Evolutionary conservation across 805 yeast genomes (phyloP), one percentile per base, ranked within the genome.

Genomic region (Candida stauntonica): DNA sequence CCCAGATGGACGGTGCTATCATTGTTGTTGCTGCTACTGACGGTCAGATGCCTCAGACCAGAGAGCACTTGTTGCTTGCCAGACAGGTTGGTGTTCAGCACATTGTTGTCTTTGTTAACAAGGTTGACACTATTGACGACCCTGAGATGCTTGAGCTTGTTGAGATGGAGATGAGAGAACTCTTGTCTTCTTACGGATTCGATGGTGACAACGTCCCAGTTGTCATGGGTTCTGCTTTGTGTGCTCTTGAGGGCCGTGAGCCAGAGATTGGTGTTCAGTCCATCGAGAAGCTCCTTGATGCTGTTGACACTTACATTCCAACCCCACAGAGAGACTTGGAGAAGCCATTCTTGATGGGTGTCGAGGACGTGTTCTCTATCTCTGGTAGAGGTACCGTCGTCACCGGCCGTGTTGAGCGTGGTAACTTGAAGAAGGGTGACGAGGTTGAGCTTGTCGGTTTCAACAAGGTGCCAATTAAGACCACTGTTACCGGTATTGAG

Each of bases 371-470:
- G 47, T 93, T 91, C 78, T 87, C 98, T 44, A 93, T 93, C 55
- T 86, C 98, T 32, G 99, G 99, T 70, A 91, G 99, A 80, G 99
- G 99, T 73, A 93, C 99, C 45, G 99, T 93, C 54, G 96, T 86
- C 58, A 86, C 98, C 41, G 99, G 99, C 66, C 86, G 98, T 72
- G 99, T 88, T 55, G 98, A 91, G 77, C 88, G 99, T 74, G 99
- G 99, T 72, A 70, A 80, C 52, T 78, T 93, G 68, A 86, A 86
- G 82, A 89, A 89, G 77, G 98, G 98, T 71, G 98, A 91, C 70
- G 98, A 93, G 75, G 73, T 93, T 57, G 98, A 93, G 76, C 81
- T 93, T 63, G 96, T 93, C 48, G 99, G 99, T 62, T 77, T 73
- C 77, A 81, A 83, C 70, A 79, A 80, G 55, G 77, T 78, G 62